A percentile compares a stretch with the other conserved stretches of the same genome.
Evolutionary conservation across 2,329 filamentous ascomycete species (phyloP).

Genomic region (Exserohilum rostratum): DNA sequence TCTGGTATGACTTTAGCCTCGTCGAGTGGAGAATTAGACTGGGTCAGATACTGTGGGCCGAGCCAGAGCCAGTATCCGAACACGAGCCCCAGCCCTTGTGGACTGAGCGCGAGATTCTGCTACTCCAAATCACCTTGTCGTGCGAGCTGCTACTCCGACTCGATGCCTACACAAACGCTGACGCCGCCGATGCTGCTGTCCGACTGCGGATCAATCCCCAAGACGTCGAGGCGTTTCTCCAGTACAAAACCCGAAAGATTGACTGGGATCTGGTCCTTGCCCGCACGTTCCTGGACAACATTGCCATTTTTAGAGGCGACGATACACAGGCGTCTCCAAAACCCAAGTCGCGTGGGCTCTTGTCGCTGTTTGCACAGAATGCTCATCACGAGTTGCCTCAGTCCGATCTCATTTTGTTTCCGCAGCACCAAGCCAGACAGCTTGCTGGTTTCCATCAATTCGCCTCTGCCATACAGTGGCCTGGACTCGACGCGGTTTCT

Average conservation of each 20-base stretch:
- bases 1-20: constrained; percentile 76
- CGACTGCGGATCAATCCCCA: constrained; percentile 50
- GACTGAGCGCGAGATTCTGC: constrained; percentile 58
- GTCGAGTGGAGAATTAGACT: constrained; percentile 77
- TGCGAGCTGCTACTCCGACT: constrained; percentile 62
- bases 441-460: constrained; percentile 59
- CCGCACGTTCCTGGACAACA: constrained; percentile 59
- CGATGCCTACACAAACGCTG: constrained; percentile 53
- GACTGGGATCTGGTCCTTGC: constrained; percentile 63
- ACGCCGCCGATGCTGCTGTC: constrained; percentile 42
- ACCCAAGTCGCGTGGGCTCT: constrained; percentile 34
- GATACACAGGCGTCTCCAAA: constrained; percentile 22
- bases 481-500: constrained; percentile 49
- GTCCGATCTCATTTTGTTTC: constrained; percentile 41
- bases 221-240: constrained; percentile 55
- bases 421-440: constrained; percentile 49
- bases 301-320: constrained; percentile 48
- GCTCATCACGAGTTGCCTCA: constrained; percentile 26
- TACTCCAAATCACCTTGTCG: constrained; percentile 61
- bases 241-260: constrained; percentile 57
- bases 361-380: constrained; percentile 36
- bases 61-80: constrained; percentile 29
- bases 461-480: constrained; percentile 59
- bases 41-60: constrained; percentile 73
- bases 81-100: constrained; percentile 32